Base-by-base conservation (phyloP, 1,284 basidiomycete species). In the Ustilago trichophora region DNA sequence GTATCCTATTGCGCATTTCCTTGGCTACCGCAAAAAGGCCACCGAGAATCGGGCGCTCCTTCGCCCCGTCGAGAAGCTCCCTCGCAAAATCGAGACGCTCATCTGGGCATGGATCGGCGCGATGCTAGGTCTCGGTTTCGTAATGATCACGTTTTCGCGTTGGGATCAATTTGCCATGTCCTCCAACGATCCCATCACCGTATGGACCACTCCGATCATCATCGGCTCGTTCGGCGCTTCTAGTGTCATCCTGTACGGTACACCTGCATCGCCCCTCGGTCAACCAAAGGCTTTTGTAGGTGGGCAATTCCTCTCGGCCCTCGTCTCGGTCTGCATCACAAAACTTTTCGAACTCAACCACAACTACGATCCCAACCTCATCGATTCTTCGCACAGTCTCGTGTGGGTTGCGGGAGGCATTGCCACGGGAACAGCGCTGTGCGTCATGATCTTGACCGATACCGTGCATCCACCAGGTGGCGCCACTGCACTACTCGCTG, bases 171-270 rank as follows among this genome's bases (percentile, higher is more conserved):
- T 72, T 24, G 45, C 67, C 43, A 49, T 46, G 41, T 71, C 72
- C 6, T 31, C 25, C 41, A 68, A 69, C 44, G 52, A 57, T n/a
- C 58, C 65, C 6, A 11, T 56, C 13, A 67, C 65, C 11, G 31
- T 36, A 1, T 74, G 72, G 72, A 59, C 59, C 0, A 47, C 72
- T 0, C 72, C 72, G 19, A 64, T 67, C 54, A 49, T 74, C 32
- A 64, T 74, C 37, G 72, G 72, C 36, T 68, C 64, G 16, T 74
- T 74, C 19, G 72, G 72, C 41, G 72, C 72, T 31, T 64, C 62
- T 6, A 57, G 59, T 34, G 67, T 74, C 43, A 65, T 74, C 29
- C 63, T 74, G 37, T 74, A 71, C 49, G 72, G 64, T 31, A 55
- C 64, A 3, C 72, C 72, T 9, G 56, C 65, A 9, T 67, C 63